phyloP scores from a whole-genome alignment of 495 filamentous ascomycete genomes.

The Podospora bellae-mahoneyi region DNA sequence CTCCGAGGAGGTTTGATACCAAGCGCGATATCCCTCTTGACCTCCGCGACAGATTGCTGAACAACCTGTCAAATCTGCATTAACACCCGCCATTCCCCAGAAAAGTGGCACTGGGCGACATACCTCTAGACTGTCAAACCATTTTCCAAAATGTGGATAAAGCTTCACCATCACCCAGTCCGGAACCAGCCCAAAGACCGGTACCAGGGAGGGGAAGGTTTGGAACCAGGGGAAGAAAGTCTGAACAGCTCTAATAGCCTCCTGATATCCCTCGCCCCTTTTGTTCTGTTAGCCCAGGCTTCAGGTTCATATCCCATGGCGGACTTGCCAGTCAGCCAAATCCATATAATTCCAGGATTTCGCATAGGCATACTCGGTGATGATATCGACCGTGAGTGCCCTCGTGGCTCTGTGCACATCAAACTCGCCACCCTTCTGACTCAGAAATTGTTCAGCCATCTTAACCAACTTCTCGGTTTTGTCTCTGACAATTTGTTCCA shows the following conservation, averaged over 20 bases:
- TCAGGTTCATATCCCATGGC: not conserved
- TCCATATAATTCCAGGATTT: conserved; percentile 29
- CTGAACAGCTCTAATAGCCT: conserved; percentile 24
- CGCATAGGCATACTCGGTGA: conserved; percentile 43
- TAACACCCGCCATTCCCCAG: conserved; percentile 8
- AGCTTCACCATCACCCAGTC: conserved; percentile 21
- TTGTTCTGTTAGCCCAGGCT: not conserved
- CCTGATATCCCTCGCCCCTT: conserved; percentile 24
- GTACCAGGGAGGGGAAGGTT: conserved; percentile 21
- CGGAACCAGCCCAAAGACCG: conserved; percentile 15
- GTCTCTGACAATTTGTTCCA: conserved; percentile 31
- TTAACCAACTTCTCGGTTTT: conserved; percentile 19
- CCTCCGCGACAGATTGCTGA: conserved; percentile 13
- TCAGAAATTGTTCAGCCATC: conserved; percentile 16
- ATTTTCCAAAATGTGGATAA: conserved; percentile 15
- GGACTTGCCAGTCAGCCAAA: not conserved
- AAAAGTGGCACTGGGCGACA: not conserved
- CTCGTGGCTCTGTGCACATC: conserved; percentile 33
- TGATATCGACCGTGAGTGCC: conserved; percentile 42
- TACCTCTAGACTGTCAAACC: conserved; percentile 14
- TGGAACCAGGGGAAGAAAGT: conserved; percentile 18
- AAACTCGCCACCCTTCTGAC: conserved; percentile 19
- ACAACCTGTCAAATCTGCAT: conserved; percentile 15
- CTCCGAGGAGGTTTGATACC: conserved; percentile 17
- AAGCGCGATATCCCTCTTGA: conserved; percentile 14